Evolutionary conservation across 306 rosid genomes (phyloP), one percentile per base, ranked within the genome.

Genomic region (Canavalia ensiformis): DNA sequence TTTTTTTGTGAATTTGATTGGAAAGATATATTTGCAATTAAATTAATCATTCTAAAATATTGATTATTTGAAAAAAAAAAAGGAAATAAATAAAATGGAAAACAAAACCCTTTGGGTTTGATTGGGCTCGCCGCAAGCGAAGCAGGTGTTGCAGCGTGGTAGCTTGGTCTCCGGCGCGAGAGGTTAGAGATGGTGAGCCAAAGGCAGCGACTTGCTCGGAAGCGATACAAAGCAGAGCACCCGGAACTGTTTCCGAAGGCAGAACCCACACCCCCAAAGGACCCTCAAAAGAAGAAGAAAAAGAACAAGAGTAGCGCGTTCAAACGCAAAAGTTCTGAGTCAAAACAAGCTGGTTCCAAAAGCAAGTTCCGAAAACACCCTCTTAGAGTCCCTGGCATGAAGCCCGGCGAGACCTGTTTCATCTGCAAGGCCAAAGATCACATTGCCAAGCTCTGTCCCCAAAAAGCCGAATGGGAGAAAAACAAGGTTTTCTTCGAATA

Each of bases 381-480:
- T 8, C 93, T 92, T 9, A 86, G 97, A 83, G 94, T 95, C 7
- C 97, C 97, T n/a, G 98, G 99, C 3, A 87, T 87, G 99, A 95
- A 87, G 87, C 98, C 99, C 31, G 99, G 98, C 13, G 99, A 95
- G 1, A 90, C 87, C 78, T 93, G 99, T 77, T 95, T 87, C 89
- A 93, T 95, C 72, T 93, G 98, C 72, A 90, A 85, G 75, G 87
- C 87, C 41, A 72, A 59, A 25, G 93, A 93, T 25, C 99, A 95
- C 72, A 90, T 95, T 44, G 97, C 99, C 49, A 95, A 91, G 84
- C 84, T 88, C 49, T 95, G 99, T 57, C 86, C 94, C 4, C 42
- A 90, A 63, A 83, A 90, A 74, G 89, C 90, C 76, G 86, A 88
- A 68, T 91, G 97, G 97, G 99, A 95, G 45, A 93, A 79, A 78